Evolutionary conservation across 768 basidiomycete species (phyloP).

Genomic region (Megacollybia marginata): DNA sequence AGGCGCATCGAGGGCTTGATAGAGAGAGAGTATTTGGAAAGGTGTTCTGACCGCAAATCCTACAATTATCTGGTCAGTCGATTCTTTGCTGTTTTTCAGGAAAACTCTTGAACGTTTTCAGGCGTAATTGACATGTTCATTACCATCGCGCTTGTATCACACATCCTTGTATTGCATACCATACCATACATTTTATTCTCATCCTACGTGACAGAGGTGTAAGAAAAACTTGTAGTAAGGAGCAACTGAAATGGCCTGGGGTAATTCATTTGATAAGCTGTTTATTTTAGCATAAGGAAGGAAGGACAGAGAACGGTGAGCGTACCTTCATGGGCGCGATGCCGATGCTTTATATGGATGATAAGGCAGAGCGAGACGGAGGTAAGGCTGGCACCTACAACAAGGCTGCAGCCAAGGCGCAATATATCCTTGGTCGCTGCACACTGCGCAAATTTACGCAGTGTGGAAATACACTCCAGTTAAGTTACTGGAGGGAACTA

Average conservation of each 20-base stretch:
- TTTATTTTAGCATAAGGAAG: no score
- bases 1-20: slow-evolving; percentile 89
- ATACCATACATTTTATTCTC: not conserved
- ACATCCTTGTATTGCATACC: not conserved
- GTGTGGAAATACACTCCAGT: no score
- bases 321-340: no score
- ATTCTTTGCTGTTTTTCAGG: not conserved
- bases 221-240: no score
- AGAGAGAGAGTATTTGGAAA: slow-evolving; percentile 94
- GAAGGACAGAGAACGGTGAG: no score
- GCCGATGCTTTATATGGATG: no score
- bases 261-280: slow-evolving; percentile 5
- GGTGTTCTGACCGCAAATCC: slow-evolving; percentile 81
- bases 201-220: not conserved
- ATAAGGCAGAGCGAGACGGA: no score
- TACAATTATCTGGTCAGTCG: slow-evolving; percentile 67
- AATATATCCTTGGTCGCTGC: no score
- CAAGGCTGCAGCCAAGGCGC: no score
- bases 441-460: no score
- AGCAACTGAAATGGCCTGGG: slow-evolving; percentile 4
- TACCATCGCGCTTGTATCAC: not conserved
- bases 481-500: no score
- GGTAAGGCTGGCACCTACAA: no score
- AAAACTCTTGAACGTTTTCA: not conserved
- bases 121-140: not conserved